Percentiles rank a stretch among this genome's conserved stretches.
Evolutionary conservation across 805 yeast genomes (phyloP).

Genomic region (Kluyveromyces nonfermentans): DNA sequence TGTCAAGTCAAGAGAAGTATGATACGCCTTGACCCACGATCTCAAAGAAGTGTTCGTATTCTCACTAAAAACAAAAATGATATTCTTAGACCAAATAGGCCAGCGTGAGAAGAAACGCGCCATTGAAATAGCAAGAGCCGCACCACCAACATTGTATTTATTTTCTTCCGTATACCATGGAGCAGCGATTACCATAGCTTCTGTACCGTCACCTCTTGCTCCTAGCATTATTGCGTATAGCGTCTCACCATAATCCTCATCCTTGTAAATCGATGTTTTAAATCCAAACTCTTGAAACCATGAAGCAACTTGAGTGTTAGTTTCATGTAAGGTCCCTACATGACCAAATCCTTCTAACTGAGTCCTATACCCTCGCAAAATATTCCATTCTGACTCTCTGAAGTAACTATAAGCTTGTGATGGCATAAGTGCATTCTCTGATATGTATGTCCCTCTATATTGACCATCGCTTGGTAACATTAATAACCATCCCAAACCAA

Average conservation of each 20-base stretch:
- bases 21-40: conserved; percentile 92
- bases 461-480: conserved; percentile 73
- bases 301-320: conserved; percentile 38
- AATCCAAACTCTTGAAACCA: conserved; percentile 72
- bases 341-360: conserved; percentile 31
- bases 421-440: conserved; percentile 96
- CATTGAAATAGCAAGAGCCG: conserved; percentile 60
- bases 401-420: conserved; percentile 89
- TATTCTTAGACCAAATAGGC: conserved; percentile 94
- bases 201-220: conserved; percentile 93
- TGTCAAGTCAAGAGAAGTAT: conserved; percentile 69
- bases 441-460: conserved; percentile 72
- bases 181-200: conserved; percentile 81
- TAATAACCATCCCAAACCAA: conserved; percentile 51
- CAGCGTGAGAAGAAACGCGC: conserved; percentile 74
- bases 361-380: conserved; percentile 70
- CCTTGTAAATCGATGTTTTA: conserved; percentile 43
- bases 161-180: conserved; percentile 75
- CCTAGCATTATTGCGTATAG: conserved; percentile 82
- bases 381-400: conserved; percentile 91
- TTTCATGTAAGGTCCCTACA: conserved; percentile 14
- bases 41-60: conserved; percentile 61
- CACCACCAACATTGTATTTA: conserved; percentile 67
- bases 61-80: conserved; percentile 74
- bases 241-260: conserved; percentile 35